Evolutionary conservation across 371 early-diverging fungal species (phyloP).

Genomic region (Mucor racemosus): DNA sequence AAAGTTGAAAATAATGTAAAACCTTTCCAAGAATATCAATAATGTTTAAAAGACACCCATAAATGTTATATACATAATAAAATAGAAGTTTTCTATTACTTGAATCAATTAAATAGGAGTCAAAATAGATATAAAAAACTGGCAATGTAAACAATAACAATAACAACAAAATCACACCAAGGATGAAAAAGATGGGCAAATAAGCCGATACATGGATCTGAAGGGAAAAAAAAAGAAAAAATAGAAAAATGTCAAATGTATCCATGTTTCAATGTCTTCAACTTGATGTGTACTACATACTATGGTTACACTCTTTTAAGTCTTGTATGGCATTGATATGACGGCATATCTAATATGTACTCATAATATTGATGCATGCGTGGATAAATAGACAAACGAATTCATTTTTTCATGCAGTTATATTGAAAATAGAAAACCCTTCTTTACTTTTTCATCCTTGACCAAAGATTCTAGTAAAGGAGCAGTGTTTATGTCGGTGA

Average conservation of each 20-base stretch:
- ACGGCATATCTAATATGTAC: background rate
- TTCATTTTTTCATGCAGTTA: background rate
- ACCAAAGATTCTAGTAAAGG: background rate
- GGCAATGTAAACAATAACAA: conserved; percentile 3
- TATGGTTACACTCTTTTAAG: background rate
- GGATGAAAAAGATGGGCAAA: too few relatives aligned
- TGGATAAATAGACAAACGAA: background rate
- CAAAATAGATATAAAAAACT: background rate
- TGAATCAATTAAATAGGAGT: background rate
- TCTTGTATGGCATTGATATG: background rate
- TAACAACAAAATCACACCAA: background rate
- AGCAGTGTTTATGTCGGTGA: conserved; percentile 4
- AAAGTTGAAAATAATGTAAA: background rate
- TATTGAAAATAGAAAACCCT: background rate
- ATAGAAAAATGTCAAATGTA: background rate
- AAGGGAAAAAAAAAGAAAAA: background rate
- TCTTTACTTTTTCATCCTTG: background rate
- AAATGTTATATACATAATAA: background rate
- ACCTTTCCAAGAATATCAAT: background rate
- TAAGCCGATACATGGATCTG: background rate
- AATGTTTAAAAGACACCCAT: background rate
- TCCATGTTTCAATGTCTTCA: background rate
- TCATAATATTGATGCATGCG: background rate
- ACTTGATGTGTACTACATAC: background rate
- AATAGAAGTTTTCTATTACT: background rate